Conservation (phyloP, 2,329 filamentous ascomycete genomes). For the Didymella keratinophila region DNA sequence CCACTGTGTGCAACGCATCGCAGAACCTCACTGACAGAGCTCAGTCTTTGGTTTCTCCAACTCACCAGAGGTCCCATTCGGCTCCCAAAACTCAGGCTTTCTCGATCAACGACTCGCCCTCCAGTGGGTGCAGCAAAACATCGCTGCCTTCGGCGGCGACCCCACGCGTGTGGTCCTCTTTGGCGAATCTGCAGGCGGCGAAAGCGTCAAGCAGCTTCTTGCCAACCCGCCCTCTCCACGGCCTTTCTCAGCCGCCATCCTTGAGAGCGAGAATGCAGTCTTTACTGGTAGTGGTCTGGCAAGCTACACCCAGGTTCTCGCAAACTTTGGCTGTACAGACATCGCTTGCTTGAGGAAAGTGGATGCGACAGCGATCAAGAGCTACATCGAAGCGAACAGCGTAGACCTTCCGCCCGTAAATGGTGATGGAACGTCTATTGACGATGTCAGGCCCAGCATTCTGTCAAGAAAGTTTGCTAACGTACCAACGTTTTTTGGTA, state of each 20-base stretch:
- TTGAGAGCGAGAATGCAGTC: slow-evolving; percentile 30
- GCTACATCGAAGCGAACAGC: slow-evolving; percentile 20
- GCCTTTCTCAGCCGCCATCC: slow-evolving; percentile 35
- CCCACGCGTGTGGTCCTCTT: slow-evolving; percentile 57
- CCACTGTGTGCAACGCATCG: neutral
- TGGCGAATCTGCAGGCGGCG: slow-evolving; percentile 36
- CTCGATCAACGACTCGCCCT: slow-evolving; percentile 62
- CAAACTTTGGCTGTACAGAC: slow-evolving; percentile 20
- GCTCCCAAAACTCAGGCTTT: slow-evolving; percentile 58
- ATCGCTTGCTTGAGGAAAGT: slow-evolving; percentile 18
- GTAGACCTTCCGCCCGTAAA: slow-evolving; percentile 24
- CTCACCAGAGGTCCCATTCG: slow-evolving; percentile 28
- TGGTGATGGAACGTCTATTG: slow-evolving; percentile 15
- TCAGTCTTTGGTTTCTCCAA: slow-evolving; percentile 37
- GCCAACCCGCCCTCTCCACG: slow-evolving; percentile 29
- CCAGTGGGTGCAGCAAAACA: slow-evolving; percentile 61
- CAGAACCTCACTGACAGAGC: neutral
- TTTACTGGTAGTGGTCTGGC: slow-evolving; percentile 12
- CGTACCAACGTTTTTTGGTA: slow-evolving; percentile 23
- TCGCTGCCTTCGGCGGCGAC: slow-evolving; percentile 58
- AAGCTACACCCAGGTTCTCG: slow-evolving; percentile 21
- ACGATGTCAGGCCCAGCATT: slow-evolving; percentile 23
- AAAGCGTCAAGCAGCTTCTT: slow-evolving; percentile 29
- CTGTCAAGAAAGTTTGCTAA: slow-evolving; percentile 14
- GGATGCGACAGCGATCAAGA: slow-evolving; percentile 13